Percentiles rank a stretch among this genome's conserved stretches.
phyloP scores from a whole-genome alignment of 768 basidiomycete genomes.

The Boletus speciosus region DNA sequence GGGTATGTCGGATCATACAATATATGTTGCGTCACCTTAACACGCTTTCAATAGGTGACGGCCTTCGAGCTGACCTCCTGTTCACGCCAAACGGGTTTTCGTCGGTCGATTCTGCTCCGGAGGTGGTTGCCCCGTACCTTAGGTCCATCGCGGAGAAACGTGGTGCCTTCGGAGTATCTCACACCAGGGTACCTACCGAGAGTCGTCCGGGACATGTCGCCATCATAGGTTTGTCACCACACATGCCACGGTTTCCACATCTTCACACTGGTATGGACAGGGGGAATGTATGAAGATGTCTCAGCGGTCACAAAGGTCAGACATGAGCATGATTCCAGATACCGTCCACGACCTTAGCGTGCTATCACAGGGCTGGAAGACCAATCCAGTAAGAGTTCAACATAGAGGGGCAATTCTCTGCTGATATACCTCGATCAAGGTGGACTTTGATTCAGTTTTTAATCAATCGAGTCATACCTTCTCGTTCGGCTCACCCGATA shows the following conservation, averaged over 20 bases:
- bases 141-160: conserved; percentile 60
- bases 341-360: conserved; percentile 2
- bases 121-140: conserved; percentile 70
- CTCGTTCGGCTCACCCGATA: conserved; percentile 86
- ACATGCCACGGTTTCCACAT: not conserved
- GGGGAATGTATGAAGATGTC: conserved; percentile 89
- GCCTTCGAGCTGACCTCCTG: conserved; percentile 77
- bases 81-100: conserved; percentile 63
- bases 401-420: not conserved
- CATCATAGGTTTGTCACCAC: conserved; percentile 57
- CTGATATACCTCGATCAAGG: conserved; percentile 23
- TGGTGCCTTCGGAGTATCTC: conserved; percentile 81
- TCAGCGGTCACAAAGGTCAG: conserved; percentile 80
- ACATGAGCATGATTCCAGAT: not conserved
- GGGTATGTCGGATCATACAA: conserved; percentile 42
- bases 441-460: conserved; percentile 87
- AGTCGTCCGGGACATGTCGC: conserved; percentile 88
- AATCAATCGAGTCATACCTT: conserved; percentile 77
- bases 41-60: conserved; percentile 56
- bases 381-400: conserved; percentile 57
- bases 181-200: conserved; percentile 85
- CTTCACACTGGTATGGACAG: conserved; percentile 32
- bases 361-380: conserved; percentile 69
- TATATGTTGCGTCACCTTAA: not conserved
- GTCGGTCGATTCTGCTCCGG: conserved; percentile 45